These are phyloP conservation scores for Thozetella sp. DNA, from an alignment of 495 filamentous ascomycete species.

Conservation along the genomic window DNA sequence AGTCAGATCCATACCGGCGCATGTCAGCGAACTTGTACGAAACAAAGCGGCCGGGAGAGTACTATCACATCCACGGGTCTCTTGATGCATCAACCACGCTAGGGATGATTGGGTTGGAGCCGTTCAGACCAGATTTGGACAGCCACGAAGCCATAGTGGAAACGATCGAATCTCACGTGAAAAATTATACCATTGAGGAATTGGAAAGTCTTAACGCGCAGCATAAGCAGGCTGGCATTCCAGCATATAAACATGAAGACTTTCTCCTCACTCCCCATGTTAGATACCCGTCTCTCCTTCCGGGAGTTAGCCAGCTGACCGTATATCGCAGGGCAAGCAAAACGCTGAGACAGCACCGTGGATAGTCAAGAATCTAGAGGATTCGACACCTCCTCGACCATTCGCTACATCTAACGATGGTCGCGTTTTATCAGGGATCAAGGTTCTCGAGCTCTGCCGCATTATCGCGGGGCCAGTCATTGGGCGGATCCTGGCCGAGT, in stretches of 20 bases:
- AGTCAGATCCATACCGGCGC: conserved; percentile 72
- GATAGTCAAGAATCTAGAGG: conserved; percentile 39
- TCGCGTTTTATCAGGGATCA: conserved; percentile 52
- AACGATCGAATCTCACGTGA: conserved; percentile 66
- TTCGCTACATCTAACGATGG: conserved; percentile 29
- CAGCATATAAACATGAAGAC: conserved; percentile 66
- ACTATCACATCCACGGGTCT: conserved; percentile 80
- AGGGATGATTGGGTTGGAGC: conserved; percentile 71
- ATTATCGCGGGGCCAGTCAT: conserved; percentile 65
- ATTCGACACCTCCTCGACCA: conserved; percentile 14
- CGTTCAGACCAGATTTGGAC: conserved; percentile 58
- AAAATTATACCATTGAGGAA: conserved; percentile 61
- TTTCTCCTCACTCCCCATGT: conserved; percentile 65
- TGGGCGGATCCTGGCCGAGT: conserved; percentile 66
- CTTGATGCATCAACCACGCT: conserved; percentile 69
- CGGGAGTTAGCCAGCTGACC: too few species aligned
- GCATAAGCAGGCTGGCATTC: conserved; percentile 66
- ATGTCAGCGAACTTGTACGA: conserved; percentile 77
- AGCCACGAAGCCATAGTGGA: conserved; percentile 65
- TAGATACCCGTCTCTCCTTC: conserved; percentile 23
- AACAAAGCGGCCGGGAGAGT: conserved; percentile 65
- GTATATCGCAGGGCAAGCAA: too few species aligned
- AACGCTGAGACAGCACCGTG: too few species aligned
- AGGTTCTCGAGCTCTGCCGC: conserved; percentile 71
- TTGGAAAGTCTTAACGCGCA: conserved; percentile 66